Base-by-base conservation (phyloP, 1,139 yeast species). In the Geotrichum citri-aurantii region DNA sequence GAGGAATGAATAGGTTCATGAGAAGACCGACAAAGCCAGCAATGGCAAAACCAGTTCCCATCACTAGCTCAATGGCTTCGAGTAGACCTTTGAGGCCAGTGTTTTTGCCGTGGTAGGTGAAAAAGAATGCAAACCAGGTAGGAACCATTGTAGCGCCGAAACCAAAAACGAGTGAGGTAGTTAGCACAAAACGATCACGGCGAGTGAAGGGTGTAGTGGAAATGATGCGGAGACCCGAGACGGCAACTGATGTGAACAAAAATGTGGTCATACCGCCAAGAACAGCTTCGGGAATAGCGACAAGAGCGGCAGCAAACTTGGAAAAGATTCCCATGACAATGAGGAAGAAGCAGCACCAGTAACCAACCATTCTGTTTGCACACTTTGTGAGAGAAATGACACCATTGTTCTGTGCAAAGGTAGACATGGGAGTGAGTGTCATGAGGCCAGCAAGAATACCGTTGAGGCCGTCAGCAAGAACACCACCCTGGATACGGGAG, bases 241-340 rank as follows among this genome's bases (percentile, higher is more conserved):
- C 93, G 0, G 95, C 93, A 56, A 90, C 97, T 12, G 95, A 83
- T 33, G 92, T 82, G 79, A 89, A 90, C 61, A 90, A 76, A 77
- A 90, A 91, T 4, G 95, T 79, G 37, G 96, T 89, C 95, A 90
- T 88, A 63, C 97, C 97, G 59, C 97, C 97, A 61, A 90, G 78
- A 27, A 90, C 93, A 0, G 96, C 80, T 62, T 79, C 81, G 53
- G 97, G 97, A 68, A 90, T 91, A 33, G 96, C 81, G 40, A 86
- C 89, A 61, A 90, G 78, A 40, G 95, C 92, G 29, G 95, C 96
- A 26, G 95, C 93, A 73, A 90, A 89, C 73, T 90, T 90, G 65
- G 95, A 79, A 70, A 90, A 88, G 46, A 90, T 74, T 48, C 97
- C 97, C 95, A 89, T 88, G 61, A 90, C 70, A 55, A 90, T 70